Conservation (phyloP, 768 basidiomycete species). For the Paxillus rubicundulus region DNA sequence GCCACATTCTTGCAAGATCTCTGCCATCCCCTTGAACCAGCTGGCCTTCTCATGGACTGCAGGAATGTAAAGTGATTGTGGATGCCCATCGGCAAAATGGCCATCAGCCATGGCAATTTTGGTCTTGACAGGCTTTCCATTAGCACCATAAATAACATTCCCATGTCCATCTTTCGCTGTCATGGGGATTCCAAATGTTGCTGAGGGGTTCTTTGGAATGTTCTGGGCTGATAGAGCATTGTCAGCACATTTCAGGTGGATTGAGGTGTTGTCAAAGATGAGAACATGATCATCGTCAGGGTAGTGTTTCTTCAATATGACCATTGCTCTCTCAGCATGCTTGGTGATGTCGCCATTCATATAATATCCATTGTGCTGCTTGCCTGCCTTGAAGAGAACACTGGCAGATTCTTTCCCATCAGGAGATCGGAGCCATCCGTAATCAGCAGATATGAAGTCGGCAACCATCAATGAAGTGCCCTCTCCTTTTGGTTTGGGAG, state of each 20-base stretch:
- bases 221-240: conserved; percentile 19
- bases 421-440: conserved; percentile 14
- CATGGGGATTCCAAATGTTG: conserved; percentile 9
- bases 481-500: background rate
- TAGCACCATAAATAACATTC: conserved; percentile 6
- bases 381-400: conserved; percentile 27
- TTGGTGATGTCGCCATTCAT: conserved; percentile 29
- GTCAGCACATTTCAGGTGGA: conserved; percentile 22
- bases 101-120: conserved; percentile 14
- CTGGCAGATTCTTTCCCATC: conserved; percentile 12
- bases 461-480: conserved; percentile 25
- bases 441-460: too few relatives aligned
- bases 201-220: conserved; percentile 13
- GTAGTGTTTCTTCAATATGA: conserved; percentile 25
- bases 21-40: conserved; percentile 30
- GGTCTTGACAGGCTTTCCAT: conserved; percentile 15
- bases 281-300: conserved; percentile 31
- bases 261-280: conserved; percentile 24
- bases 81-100: too few relatives aligned
- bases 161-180: conserved; percentile 17
- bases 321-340: conserved; percentile 28
- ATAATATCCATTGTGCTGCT: conserved; percentile 26
- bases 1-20: conserved; percentile 25
- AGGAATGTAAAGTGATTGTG: conserved; percentile 24
- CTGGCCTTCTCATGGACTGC: background rate